Conservation (phyloP, 805 yeast species). For the Hanseniaspora valbyensis region DNA sequence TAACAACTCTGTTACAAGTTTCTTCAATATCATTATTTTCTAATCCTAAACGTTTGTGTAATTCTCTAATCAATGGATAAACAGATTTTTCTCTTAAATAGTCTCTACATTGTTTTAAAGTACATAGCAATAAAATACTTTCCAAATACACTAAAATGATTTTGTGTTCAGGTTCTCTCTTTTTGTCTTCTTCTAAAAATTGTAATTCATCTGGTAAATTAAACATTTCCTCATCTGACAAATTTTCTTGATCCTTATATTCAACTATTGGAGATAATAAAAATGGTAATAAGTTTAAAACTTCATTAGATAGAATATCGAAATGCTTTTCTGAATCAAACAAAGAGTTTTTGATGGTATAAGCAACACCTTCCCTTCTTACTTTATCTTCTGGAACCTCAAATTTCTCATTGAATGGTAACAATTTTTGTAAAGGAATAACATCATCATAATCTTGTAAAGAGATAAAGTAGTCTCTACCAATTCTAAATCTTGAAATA, state of each 20-base stretch:
- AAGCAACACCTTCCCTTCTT: conserved; percentile 86
- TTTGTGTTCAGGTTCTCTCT: conserved; percentile 59
- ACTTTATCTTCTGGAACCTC: conserved; percentile 43
- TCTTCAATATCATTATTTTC: conserved; percentile 45
- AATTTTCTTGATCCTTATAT: conserved; percentile 49
- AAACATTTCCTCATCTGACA: conserved; percentile 75
- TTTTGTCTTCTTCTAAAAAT: conserved; percentile 60
- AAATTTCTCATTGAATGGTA: conserved; percentile 72
- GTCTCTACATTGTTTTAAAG: conserved; percentile 65
- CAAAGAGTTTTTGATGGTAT: conserved; percentile 79
- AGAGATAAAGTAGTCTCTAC: conserved; percentile 68
- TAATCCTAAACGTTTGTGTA: conserved; percentile 45
- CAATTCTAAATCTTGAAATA: conserved; percentile 59
- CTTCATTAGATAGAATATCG: conserved; percentile 45
- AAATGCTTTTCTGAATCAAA: conserved; percentile 67
- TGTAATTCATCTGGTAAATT: conserved; percentile 83
- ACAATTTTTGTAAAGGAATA: conserved; percentile 67
- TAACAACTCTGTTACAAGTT: conserved; percentile 73
- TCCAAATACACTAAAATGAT: conserved; percentile 68
- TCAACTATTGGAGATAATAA: conserved; percentile 70
- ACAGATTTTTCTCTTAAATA: conserved; percentile 68
- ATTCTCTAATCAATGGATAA: conserved; percentile 75
- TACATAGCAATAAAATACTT: conserved; percentile 64
- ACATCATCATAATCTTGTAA: conserved; percentile 63
- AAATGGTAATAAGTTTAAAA: conserved; percentile 68